Evolutionary conservation across 108 stramenopile species (phyloP).

Genomic region (Mediolabrus comicus): DNA sequence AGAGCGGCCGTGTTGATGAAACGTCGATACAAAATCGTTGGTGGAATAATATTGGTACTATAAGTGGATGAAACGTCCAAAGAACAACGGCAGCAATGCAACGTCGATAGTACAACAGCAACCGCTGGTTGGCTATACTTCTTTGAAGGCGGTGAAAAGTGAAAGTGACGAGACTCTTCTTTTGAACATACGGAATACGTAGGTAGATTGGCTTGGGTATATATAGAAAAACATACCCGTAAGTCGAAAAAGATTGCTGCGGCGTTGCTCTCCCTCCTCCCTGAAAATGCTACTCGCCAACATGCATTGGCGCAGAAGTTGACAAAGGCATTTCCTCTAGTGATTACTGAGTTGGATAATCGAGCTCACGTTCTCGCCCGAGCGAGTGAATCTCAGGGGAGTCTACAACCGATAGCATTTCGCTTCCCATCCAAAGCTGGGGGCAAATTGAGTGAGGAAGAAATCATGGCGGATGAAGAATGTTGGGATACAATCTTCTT

Average conservation of each 20-base stretch:
- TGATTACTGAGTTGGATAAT: slow-evolving; percentile 27
- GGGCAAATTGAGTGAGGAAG: background rate
- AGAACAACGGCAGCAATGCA: too few species aligned
- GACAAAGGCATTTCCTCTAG: slow-evolving; percentile 10
- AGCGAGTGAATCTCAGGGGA: slow-evolving; percentile 3
- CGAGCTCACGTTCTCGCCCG: slow-evolving; percentile 6
- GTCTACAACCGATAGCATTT: slow-evolving; percentile 15
- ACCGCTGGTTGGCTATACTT: too few species aligned
- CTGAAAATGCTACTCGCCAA: slow-evolving; percentile 7
- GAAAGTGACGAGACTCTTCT: too few species aligned
- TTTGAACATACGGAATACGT: too few species aligned
- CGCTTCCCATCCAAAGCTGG: background rate
- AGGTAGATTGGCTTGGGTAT: too few species aligned
- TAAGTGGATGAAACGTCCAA: too few species aligned
- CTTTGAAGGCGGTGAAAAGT: too few species aligned
- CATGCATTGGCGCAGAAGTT: slow-evolving; percentile 18
- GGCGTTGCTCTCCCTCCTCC: slow-evolving; percentile 11
- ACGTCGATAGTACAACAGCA: too few species aligned
- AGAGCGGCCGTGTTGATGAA: too few species aligned
- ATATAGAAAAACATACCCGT: background rate
- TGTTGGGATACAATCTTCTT: slow-evolving; percentile 2
- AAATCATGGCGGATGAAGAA: background rate
- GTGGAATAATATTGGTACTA: too few species aligned
- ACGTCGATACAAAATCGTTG: too few species aligned
- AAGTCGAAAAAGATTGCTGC: background rate